Base-by-base conservation (phyloP, 441 rosid species). In the Flueggea neowawraea region DNA sequence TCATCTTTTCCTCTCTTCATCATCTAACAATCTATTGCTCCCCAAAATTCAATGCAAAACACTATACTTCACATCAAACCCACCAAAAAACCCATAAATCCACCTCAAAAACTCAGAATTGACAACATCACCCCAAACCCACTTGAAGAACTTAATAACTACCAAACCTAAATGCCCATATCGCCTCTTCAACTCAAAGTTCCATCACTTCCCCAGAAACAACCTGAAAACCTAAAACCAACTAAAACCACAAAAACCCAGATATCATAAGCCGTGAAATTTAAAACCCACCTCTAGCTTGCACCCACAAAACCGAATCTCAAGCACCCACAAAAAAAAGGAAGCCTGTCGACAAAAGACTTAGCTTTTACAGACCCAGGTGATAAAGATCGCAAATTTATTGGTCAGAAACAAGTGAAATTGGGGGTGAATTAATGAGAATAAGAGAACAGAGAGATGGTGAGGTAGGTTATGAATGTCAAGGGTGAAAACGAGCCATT, bases 1-100 rank as follows among this genome's bases (percentile, higher is more conserved):
- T 87, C 95, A 43, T 83, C 90, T 22, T 85, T 91, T 69, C 77
- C 85, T 13, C 84, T 89, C 69, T 82, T 81, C 81, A 78, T 84
- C 97, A 93, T 91, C 54, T 58, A 52, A 60, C 63, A 45, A 43
- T 64, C 61, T 55, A n/a, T 56, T 55, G 61, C 31, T 65, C 57
- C 22, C 16, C 11, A 57, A 55, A 52, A 54, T 51, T 47, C 61
- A 53, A 67, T 56, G 55, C 77, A 47, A 71, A 61, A 16, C 41
- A 4, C 6, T 15, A 14, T 50, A 12, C 31, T 28, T 60, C 60
- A 48, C 47, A 14, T 33, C 10, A n/a, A 58, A 58, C 57, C 22
- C 62, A 49, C 57, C 41, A 11, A 43, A 58, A 33, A 69, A 32
- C 62, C 62, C 79, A 65, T 47, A 31, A 65, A 63, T 16, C 43